Evolutionary conservation across 352 stramenopile genomes (phyloP).

Genomic region (Globisporangium paroecandrum): DNA sequence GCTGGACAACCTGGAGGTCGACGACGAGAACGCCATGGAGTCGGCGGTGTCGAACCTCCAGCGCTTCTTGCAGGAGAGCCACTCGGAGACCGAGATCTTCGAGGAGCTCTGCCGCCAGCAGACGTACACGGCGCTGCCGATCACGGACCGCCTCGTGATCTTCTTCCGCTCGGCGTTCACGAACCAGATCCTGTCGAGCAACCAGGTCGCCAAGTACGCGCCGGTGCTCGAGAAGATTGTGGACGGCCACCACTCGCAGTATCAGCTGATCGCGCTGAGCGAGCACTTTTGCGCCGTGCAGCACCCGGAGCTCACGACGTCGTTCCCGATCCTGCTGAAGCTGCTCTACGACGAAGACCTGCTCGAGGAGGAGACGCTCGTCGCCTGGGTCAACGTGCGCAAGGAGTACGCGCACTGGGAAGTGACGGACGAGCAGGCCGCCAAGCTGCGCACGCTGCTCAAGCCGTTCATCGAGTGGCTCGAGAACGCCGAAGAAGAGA

Average conservation of each 20-base stretch:
- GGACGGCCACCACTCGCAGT: slow-evolving; percentile 86
- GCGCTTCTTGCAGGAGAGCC: slow-evolving; percentile 48
- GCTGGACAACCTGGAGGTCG: slow-evolving; percentile 78
- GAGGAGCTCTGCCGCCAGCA: slow-evolving; percentile 93
- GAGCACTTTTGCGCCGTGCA: slow-evolving; percentile 91
- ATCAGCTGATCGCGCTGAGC: slow-evolving; percentile 90
- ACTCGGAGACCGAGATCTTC: slow-evolving; percentile 62
- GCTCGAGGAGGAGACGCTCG: slow-evolving; percentile 93
- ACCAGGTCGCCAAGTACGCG: slow-evolving; percentile 88
- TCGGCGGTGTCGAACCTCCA: slow-evolving; percentile 66
- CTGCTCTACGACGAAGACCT: slow-evolving; percentile 96
- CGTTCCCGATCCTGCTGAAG: slow-evolving; percentile 96
- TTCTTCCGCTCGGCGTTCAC: slow-evolving; percentile 90
- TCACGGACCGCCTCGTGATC: slow-evolving; percentile 93
- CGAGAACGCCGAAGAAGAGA: slow-evolving; percentile 93
- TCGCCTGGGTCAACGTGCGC: slow-evolving; percentile 88
- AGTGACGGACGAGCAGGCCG: slow-evolving; percentile 85
- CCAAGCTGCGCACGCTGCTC: slow-evolving; percentile 81
- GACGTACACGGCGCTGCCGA: slow-evolving; percentile 87
- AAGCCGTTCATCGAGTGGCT: slow-evolving; percentile 97
- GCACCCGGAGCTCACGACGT: slow-evolving; percentile 62
- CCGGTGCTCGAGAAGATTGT: slow-evolving; percentile 84
- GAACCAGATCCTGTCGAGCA: slow-evolving; percentile 88
- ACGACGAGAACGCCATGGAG: slow-evolving; percentile 82
- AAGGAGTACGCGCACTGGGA: slow-evolving; percentile 87